Conservation (phyloP, 208 protist species). For the Wallacemonas sp. region DNA sequence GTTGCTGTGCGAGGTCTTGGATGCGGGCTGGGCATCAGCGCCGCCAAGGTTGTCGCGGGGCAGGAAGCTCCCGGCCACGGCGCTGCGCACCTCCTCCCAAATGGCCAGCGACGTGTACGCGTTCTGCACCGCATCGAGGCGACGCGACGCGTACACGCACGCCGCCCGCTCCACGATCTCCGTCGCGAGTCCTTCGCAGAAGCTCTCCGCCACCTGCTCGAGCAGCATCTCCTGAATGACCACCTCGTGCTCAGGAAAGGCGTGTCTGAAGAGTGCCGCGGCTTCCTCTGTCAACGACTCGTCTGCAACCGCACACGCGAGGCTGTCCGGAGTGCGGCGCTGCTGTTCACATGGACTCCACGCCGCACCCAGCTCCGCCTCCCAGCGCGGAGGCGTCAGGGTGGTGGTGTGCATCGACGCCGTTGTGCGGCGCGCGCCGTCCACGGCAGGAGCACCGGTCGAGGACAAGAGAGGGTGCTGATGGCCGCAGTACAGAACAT, state of each 20-base stretch:
- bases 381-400: background rate
- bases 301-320: background rate
- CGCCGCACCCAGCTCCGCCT: background rate
- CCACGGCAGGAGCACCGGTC: background rate
- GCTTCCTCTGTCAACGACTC: slow-evolving; percentile 1
- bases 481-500: slow-evolving; percentile 14
- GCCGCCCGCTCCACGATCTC: slow-evolving; percentile 65
- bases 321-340: background rate
- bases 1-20: no score
- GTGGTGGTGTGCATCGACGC: background rate
- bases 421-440: background rate
- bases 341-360: background rate
- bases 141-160: slow-evolving; percentile 52
- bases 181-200: slow-evolving; percentile 62
- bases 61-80: slow-evolving; percentile 64
- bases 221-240: slow-evolving; percentile 8
- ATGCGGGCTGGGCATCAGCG: background rate
- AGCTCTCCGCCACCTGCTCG: slow-evolving; percentile 35
- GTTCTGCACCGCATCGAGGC: slow-evolving; percentile 55
- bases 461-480: background rate
- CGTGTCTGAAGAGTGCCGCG: background rate
- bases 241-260: slow-evolving; percentile 16
- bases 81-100: slow-evolving; percentile 74
- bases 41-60: slow-evolving; percentile 28
- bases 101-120: slow-evolving; percentile 69